Base-by-base conservation (phyloP, 768 basidiomycete genomes). In the Coprinopsis sp. region DNA sequence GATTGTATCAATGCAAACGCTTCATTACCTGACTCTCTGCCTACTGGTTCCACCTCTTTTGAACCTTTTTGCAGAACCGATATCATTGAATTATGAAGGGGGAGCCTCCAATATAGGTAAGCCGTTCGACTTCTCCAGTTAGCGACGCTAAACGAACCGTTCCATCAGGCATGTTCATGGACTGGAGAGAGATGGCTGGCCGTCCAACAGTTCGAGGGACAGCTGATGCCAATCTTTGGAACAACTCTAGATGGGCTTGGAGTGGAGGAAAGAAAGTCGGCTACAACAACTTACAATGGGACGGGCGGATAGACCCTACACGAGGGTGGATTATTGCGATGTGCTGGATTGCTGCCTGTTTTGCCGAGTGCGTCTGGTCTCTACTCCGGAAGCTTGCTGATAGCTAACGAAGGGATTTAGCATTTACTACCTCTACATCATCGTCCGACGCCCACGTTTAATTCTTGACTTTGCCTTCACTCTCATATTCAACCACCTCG, bases 171-270 rank as follows among this genome's bases (percentile, higher is more conserved):
- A 90, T 92, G 85, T 71, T 98, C 29, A 91, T 99, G 84, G 94
- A 98, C 67, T 99, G 96, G 96, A 77, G 92, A 37, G 89, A 97
- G 64, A 85, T 99, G 81, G 87, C 93, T 1, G 88, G 91, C 3
- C 68, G 78, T 42, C 81, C 88, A 3, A 93, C 92, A 0, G 80
- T 87, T 18, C 77, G 76, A 46, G 78, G 78, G 22, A 64, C 81
- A 30, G 46, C 76, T 80, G 19, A 84, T 81, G 14, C 78, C 44
- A 77, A 80, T 33, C 67, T 77, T 36, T 89, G 85, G 85, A 70
- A 67, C 42, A 74, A 79, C 29, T 78, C 81, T 58, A 71, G 78
- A 33, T 82, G 87, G 56, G 84, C 81, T 4, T 91, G 91, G 88
- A 83, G 82, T 57, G 82, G 85, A 37, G 87, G 91, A 3, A 79